Conservation (phyloP, 75 land plant genomes). For the Chamaecyparis obtusa region DNA sequence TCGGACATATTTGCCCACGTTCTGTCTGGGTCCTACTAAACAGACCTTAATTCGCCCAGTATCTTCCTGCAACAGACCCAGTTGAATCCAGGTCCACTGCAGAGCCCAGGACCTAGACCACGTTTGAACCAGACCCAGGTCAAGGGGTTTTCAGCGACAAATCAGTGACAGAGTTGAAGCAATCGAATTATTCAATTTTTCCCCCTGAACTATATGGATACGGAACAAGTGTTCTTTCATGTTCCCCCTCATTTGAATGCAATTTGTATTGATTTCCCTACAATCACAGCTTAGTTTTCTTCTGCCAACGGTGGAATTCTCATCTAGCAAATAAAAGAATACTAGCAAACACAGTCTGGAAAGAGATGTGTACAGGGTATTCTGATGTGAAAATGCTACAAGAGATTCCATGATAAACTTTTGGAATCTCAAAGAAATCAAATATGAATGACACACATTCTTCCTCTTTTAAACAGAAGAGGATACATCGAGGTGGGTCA, state of each 20-base stretch:
- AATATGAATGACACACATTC: constrained; percentile 2
- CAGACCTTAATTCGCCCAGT: too few species aligned
- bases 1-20: too few species aligned
- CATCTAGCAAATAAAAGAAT: neutral
- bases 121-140: too few species aligned
- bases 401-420: neutral
- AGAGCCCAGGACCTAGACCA: too few species aligned
- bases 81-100: too few species aligned
- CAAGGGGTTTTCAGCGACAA: too few species aligned
- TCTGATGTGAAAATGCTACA: neutral
- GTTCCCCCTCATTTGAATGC: neutral
- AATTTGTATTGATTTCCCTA: neutral
- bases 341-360: neutral
- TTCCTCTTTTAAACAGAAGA: neutral
- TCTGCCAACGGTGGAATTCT: neutral
- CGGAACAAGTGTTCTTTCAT: neutral
- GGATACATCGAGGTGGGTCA: neutral
- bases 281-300: neutral
- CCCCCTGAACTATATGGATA: neutral
- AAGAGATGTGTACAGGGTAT: neutral
- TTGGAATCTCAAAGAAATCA: neutral
- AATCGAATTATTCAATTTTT: neutral
- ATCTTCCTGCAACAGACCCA: too few species aligned
- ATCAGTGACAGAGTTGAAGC: neutral
- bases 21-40: too few species aligned